These are phyloP conservation scores for Citrullus amarus DNA, from an alignment of 306 rosid genomes.

Conservation along the genomic window DNA sequence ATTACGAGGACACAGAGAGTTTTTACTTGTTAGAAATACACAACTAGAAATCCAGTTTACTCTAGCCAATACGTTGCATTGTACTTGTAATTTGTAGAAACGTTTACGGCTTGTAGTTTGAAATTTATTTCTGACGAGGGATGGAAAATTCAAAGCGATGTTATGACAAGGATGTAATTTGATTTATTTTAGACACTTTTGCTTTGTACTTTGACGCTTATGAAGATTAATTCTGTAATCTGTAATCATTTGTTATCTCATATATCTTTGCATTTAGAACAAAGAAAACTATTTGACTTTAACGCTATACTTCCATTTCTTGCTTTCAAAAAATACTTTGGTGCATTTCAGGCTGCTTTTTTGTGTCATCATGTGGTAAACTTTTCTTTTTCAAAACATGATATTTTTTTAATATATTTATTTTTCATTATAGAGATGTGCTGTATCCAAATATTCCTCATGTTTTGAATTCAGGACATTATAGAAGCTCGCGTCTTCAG, in stretches of 20 bases:
- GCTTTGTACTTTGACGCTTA: background rate
- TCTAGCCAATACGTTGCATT: background rate
- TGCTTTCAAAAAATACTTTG: background rate
- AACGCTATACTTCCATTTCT: background rate
- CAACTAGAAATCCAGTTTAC: background rate
- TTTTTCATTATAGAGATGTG: no score
- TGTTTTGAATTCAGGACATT: background rate
- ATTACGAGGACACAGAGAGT: background rate
- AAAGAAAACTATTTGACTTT: background rate
- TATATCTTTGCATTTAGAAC: background rate
- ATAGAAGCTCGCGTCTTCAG: background rate
- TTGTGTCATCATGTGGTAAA: no score
- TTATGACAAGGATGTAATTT: background rate
- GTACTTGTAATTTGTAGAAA: background rate
- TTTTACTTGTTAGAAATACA: background rate
- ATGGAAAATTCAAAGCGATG: background rate
- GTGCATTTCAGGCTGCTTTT: no score
- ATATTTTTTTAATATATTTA: no score
- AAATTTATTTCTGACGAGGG: background rate
- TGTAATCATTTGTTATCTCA: background rate
- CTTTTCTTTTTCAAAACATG: no score
- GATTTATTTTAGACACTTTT: background rate
- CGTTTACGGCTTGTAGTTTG: background rate
- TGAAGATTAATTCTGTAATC: background rate
- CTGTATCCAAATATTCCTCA: no score